A percentile compares a stretch with the other conserved stretches of the same genome.
phyloP scores from a whole-genome alignment of 176 grass and related monocot species.

The Eleusine indica region DNA sequence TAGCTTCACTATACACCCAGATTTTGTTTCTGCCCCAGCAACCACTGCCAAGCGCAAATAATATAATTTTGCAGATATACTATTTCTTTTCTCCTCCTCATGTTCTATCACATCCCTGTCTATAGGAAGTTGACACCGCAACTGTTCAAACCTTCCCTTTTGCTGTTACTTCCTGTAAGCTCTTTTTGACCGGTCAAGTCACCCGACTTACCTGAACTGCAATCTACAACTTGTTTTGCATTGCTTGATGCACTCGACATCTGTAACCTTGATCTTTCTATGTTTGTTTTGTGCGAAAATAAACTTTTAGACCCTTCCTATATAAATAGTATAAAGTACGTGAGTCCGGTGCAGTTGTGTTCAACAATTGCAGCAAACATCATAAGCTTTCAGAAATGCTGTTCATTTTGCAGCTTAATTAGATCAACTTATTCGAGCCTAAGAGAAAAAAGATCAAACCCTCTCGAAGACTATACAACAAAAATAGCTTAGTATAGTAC shows the following conservation, averaged over 20 bases:
- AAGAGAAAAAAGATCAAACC: not conserved
- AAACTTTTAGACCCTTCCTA: not conserved
- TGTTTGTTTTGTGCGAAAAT: not conserved
- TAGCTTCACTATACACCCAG: slow-evolving; percentile 16
- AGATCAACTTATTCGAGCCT: not conserved
- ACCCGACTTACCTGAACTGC: slow-evolving; percentile 15
- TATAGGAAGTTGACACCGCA: slow-evolving; percentile 36
- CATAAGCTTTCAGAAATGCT: not conserved
- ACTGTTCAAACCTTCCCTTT: slow-evolving; percentile 41
- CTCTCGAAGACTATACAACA: not conserved
- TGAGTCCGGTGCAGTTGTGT: not conserved
- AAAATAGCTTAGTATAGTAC: not conserved
- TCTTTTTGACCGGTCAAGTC: slow-evolving; percentile 48
- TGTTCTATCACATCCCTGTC: slow-evolving; percentile 39
- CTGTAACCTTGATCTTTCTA: not conserved
- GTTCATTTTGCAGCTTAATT: not conserved
- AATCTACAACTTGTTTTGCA: not conserved
- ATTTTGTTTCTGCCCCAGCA: slow-evolving; percentile 38
- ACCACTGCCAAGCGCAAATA: slow-evolving; percentile 26
- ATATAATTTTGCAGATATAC: not conserved
- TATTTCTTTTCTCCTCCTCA: not conserved
- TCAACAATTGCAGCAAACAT: not conserved
- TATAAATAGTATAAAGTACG: not conserved
- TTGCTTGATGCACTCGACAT: slow-evolving; percentile 5
- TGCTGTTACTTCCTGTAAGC: slow-evolving; percentile 26